These are phyloP conservation scores for Hanseniaspora thailandica DNA, from an alignment of 805 yeast species.

Conservation along the genomic window DNA sequence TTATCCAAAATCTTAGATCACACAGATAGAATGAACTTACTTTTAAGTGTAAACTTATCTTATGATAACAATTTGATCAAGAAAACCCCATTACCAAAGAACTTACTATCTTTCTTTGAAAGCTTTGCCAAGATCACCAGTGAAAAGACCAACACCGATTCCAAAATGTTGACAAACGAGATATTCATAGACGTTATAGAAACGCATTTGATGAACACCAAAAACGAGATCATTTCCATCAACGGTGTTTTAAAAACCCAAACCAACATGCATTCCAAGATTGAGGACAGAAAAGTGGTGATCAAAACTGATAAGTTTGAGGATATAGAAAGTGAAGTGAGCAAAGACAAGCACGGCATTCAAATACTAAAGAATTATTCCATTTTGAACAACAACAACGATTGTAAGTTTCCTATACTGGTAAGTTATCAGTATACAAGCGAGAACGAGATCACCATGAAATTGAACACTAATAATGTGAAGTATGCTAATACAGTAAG, in stretches of 20 bases:
- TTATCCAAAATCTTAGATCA: constrained; percentile 8
- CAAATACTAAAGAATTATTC: constrained; percentile 7
- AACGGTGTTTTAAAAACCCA: constrained; percentile 1
- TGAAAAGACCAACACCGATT: constrained; percentile 1
- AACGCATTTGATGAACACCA: background rate
- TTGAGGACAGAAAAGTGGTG: background rate
- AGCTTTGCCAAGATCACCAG: constrained; percentile 3
- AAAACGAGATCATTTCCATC: background rate
- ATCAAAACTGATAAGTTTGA: constrained; percentile 10
- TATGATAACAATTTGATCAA: background rate
- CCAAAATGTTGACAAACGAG: constrained; percentile 4
- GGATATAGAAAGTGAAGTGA: background rate
- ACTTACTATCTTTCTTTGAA: constrained; percentile 4
- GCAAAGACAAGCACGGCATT: constrained; percentile 7
- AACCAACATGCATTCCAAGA: background rate
- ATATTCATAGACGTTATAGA: constrained; percentile 12
- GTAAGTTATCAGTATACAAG: constrained; percentile 7
- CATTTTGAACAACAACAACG: background rate
- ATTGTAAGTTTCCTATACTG: background rate
- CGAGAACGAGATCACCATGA: constrained; percentile 3
- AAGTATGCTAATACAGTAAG: background rate
- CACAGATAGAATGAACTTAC: constrained; percentile 11
- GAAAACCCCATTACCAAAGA: constrained; percentile 10
- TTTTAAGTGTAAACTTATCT: background rate
- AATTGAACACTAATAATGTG: constrained; percentile 6